A percentile compares a stretch with the other conserved stretches of the same genome.
phyloP scores from a whole-genome alignment of 2,329 filamentous ascomycete species.

The Coniochaeta ligniaria region DNA sequence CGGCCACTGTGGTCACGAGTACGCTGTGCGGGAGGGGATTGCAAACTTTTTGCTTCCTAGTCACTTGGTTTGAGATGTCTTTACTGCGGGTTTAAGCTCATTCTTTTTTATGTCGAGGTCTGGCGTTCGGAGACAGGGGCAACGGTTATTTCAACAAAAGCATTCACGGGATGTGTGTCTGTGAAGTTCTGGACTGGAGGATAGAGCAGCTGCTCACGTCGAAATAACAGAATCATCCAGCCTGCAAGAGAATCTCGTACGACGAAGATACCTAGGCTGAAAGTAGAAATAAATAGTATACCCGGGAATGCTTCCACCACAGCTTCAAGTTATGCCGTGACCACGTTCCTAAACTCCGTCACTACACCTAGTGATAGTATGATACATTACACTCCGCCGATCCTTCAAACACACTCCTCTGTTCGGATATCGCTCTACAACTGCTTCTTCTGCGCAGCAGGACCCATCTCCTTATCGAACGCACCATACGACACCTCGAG shows the following conservation, averaged over 20 bases:
- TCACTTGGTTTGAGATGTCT: slow-evolving; percentile 61
- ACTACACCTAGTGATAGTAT: not conserved
- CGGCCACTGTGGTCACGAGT: slow-evolving; percentile 87
- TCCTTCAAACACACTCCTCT: not conserved
- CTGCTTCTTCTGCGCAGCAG: slow-evolving; percentile 80
- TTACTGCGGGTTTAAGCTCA: not conserved
- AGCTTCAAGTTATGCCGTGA: not conserved
- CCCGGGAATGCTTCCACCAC: not conserved
- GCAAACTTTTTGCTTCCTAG: slow-evolving; percentile 92
- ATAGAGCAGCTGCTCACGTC: not conserved
- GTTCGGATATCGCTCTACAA: slow-evolving; percentile 24
- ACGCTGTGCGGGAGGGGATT: slow-evolving; percentile 90
- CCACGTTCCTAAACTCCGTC: not conserved
- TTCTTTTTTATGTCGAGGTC: not conserved
- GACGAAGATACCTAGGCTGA: not conserved
- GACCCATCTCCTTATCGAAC: slow-evolving; percentile 93
- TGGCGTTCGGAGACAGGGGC: not conserved
- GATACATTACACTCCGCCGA: slow-evolving; percentile 2
- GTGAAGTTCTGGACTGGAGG: not conserved
- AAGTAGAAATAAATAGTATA: not conserved
- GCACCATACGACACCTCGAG: slow-evolving; percentile 88
- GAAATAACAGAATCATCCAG: not conserved
- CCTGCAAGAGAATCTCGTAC: not conserved
- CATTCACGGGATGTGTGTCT: not conserved
- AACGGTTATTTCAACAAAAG: not conserved